Base-by-base conservation (phyloP, 208 protist species). In the Trypanosoma vivax region DNA sequence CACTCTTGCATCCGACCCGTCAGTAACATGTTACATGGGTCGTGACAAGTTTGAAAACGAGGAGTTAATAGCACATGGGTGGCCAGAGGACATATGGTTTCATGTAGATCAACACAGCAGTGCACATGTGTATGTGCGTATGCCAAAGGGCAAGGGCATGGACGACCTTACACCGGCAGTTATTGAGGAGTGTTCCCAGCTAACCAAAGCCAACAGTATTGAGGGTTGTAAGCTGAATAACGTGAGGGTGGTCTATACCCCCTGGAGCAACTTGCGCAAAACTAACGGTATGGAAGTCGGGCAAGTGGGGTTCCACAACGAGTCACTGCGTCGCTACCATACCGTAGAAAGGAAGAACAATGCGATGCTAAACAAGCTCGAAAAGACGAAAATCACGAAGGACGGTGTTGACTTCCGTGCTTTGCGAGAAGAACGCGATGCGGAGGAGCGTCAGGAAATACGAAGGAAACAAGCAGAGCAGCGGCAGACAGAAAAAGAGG, bases 1-100 rank as follows among this genome's bases (percentile, higher is more conserved):
- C 53, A 94, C 84, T 2, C 69, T 94, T 13, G 51, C 70, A 37
- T 93, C 75, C 7, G 87, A 96, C 56, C 92, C 94, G 13, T 69
- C 73, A 2, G 89, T 97, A 28, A 23, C 88, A 28, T 85, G 96
- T 55, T 99, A 99, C 82, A 97, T 99, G 94, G 98, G 98, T 25
- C 74, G 79, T 25, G 97, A 99, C 76, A 99, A 99, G 75, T 96
- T 91, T 67, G 97, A 99, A 51, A 99, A 99, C 63, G 98, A 99
- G 73, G 88, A 98, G 46, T 70, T 99, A 9, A 98, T 99, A 63
- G 86, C 85, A 49, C 96, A 89, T 46, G 96, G 94, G 10, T 98
- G 88, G 85, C 92, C 94, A 3, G 96, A 99, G 47, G 97, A 99
- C 65, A 73, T 99, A 19, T 99, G 97, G 96, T 99, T 99, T 57